These are phyloP conservation scores for Solanum acaule DNA, from an alignment of 257 asterid species.

Conservation along the genomic window DNA sequence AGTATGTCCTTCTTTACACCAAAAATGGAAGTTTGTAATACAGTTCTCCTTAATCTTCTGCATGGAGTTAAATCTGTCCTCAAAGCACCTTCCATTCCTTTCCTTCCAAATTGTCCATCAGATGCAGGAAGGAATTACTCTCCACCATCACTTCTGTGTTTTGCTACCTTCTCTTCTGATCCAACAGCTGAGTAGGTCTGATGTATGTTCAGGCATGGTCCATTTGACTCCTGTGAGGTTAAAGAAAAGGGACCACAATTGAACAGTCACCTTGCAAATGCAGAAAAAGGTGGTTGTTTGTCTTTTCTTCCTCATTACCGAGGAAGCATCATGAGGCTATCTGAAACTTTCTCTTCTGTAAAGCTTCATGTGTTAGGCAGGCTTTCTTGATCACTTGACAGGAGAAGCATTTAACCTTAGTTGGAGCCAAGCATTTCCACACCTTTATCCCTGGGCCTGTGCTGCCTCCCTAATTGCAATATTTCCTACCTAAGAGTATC, in stretches of 20 bases:
- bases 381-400: background rate
- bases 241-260: background rate
- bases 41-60: background rate
- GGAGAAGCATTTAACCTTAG: background rate
- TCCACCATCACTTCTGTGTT: background rate
- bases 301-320: background rate
- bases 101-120: background rate
- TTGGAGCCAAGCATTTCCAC: background rate
- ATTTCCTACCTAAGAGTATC: background rate
- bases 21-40: background rate
- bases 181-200: background rate
- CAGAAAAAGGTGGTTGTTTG: background rate
- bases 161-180: background rate
- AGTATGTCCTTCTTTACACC: background rate
- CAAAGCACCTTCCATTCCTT: background rate
- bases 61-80: background rate
- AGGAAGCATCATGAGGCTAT: background rate
- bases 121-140: background rate
- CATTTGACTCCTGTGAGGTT: background rate
- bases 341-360: background rate
- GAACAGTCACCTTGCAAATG: background rate
- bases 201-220: background rate
- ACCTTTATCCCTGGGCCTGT: background rate
- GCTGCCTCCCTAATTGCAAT: background rate
- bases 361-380: background rate